Evolutionary conservation across 306 rosid species (phyloP).

Genomic region (Lagenaria siceraria): DNA sequence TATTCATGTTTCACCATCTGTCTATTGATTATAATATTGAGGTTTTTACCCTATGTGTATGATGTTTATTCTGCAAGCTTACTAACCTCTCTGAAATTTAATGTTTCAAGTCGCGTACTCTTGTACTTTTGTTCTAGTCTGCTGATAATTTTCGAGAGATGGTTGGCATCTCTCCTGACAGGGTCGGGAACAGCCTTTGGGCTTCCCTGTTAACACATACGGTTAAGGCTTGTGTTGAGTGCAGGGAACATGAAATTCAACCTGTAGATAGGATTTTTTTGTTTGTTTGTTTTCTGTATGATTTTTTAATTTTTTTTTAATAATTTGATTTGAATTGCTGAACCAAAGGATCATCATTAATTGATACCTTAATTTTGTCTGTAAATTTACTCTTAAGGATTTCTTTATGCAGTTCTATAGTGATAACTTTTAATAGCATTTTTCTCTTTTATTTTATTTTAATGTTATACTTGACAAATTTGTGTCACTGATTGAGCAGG

Average conservation of each 20-base stretch:
- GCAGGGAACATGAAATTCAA: not conserved
- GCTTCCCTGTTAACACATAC: not conserved
- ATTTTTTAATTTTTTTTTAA: too few relatives aligned
- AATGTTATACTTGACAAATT: not conserved
- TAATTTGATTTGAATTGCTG: not conserved
- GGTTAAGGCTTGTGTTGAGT: not conserved
- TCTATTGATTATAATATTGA: not conserved
- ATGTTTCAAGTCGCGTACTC: not conserved
- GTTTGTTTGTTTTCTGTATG: too few relatives aligned
- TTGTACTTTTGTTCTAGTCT: not conserved
- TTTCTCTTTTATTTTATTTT: not conserved
- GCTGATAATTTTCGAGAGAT: not conserved
- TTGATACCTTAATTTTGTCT: not conserved
- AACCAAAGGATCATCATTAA: not conserved
- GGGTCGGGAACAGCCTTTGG: not conserved
- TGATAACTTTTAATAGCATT: conserved; percentile 8
- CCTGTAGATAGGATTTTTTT: not conserved
- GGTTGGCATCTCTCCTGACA: not conserved
- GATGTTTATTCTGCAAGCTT: not conserved
- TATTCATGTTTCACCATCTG: not conserved
- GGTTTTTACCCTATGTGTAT: not conserved
- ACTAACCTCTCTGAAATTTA: not conserved
- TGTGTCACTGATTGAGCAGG: conserved; percentile 47
- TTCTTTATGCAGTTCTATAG: not conserved
- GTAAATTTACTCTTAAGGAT: not conserved